Conservation (phyloP, 2,329 filamentous ascomycete species). For the Xylariaceae sp. region DNA sequence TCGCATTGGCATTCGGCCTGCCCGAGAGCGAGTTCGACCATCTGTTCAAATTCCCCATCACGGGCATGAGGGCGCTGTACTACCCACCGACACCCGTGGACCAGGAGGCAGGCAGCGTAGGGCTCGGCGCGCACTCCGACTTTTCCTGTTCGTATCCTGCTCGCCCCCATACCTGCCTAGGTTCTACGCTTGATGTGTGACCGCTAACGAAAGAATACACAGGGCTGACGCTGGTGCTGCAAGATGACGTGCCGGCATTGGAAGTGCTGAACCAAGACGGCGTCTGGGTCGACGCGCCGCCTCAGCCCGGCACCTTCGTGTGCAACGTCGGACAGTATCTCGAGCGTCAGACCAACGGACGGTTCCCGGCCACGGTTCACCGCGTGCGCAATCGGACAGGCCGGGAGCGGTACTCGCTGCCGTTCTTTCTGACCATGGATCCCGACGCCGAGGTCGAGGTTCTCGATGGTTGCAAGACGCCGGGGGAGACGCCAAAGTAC, state of each 20-base stretch:
- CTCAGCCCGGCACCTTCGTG: conserved; percentile 31
- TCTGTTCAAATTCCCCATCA: conserved; percentile 35
- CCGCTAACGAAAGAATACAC: too few relatives aligned
- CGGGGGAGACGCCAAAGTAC: conserved; percentile 16
- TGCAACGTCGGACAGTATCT: conserved; percentile 37
- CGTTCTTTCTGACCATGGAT: conserved; percentile 31
- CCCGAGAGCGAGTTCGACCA: conserved; percentile 34
- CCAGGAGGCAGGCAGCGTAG: conserved; percentile 22
- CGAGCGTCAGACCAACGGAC: conserved; percentile 35
- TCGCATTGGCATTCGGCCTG: conserved; percentile 35
- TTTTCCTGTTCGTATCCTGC: conserved; percentile 28
- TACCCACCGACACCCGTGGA: conserved; percentile 31
- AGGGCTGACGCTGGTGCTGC: conserved; percentile 34
- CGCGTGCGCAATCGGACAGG: conserved; percentile 34
- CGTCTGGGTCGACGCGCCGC: conserved; percentile 34
- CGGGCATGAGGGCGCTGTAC: conserved; percentile 35
- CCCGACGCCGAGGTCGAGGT: conserved; percentile 22
- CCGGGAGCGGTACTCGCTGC: conserved; percentile 33
- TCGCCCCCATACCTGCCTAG: background rate
- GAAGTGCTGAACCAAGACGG: conserved; percentile 39
- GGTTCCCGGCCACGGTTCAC: conserved; percentile 35
- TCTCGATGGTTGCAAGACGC: conserved; percentile 16
- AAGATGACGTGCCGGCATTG: conserved; percentile 26
- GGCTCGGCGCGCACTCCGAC: conserved; percentile 37
- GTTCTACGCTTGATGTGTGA: too few relatives aligned